Evolutionary conservation across 2,329 filamentous ascomycete genomes (phyloP).

Genomic region (Tolypocladium pustulatum): DNA sequence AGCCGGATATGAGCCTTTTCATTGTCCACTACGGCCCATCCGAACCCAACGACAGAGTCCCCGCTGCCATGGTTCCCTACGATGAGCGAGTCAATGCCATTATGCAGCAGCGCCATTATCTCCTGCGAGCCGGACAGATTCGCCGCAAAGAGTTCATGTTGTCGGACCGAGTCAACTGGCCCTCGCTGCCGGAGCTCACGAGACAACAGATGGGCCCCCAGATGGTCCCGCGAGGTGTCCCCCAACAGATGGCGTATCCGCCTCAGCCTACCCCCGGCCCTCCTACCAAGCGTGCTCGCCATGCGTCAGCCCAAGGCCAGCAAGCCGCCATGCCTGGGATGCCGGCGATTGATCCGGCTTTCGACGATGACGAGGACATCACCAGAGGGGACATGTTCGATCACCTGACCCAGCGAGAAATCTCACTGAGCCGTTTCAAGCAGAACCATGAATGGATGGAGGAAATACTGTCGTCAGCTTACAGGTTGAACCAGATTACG

Average conservation of each 20-base stretch:
- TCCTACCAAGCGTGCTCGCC: constrained; percentile 44
- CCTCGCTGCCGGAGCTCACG: constrained; percentile 55
- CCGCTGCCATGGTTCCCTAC: constrained; percentile 55
- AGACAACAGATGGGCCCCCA: constrained; percentile 40
- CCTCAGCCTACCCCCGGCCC: constrained; percentile 38
- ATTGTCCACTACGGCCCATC: constrained; percentile 81
- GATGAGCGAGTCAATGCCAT: constrained; percentile 49
- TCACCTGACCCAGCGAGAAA: constrained; percentile 76
- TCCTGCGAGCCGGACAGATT: constrained; percentile 67
- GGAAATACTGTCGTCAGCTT: constrained; percentile 85
- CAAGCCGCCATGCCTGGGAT: constrained; percentile 27
- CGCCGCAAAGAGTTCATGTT: constrained; percentile 92
- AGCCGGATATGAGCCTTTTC: constrained; percentile 75
- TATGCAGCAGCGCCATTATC: constrained; percentile 53
- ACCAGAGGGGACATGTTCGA: constrained; percentile 84
- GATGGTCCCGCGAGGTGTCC: constrained; percentile 35
- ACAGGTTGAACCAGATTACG: constrained; percentile 72
- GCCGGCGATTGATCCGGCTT: constrained; percentile 29
- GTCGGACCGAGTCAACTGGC: constrained; percentile 82
- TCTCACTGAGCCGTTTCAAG: constrained; percentile 76
- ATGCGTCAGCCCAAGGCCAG: constrained; percentile 30
- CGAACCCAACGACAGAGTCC: constrained; percentile 63
- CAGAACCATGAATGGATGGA: constrained; percentile 99
- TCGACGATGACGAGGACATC: constrained; percentile 86
- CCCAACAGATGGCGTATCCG: constrained; percentile 54